Evolutionary conservation across 1,284 basidiomycete species (phyloP), one percentile per base, ranked within the genome.

Genomic region (Microbotryomycetes sp.): DNA sequence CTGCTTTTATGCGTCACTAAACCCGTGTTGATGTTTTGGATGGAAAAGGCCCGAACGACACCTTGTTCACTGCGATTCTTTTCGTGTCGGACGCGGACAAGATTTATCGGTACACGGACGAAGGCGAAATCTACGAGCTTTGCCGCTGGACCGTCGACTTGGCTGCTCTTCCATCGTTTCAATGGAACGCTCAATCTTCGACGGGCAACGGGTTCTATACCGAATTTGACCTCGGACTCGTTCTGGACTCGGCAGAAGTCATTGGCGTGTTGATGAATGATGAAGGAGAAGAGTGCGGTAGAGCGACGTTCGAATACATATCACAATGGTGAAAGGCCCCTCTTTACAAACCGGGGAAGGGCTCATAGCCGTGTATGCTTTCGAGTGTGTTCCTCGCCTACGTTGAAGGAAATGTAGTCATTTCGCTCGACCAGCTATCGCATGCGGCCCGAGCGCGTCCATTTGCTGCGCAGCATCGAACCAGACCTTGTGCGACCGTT

Each of bases 101-200:
- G 70, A 79, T 85, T 57, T 86, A 88, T 84, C 79, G 88, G 61
- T 89, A 89, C 70, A 86, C 84, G 6, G 88, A 89, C 72, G 88
- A 89, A 78, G 53, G 23, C 29, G 35, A 41, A 18, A 41, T 41
- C 35, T 41, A 73, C 54, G 87, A 88, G 71, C 77, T 90, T 56
- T 90, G 88, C 77, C 85, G 87, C 75, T 90, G 88, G 88, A 87
- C 85, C 6, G 87, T 89, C 48, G 85, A 90, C 74, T 78, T 90
- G 54, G 81, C 82, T 49, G 81, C 84, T 27, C 75, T 90, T 60
- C 87, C 87, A 29, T 83, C 82, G 48, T 90, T 88, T 78, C 83
- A 82, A 72, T 82, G 83, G 64, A 84, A 85, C 66, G 83, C 84
- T 49, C 7, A 7, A 15, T 28, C 0, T 18, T 13, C 6, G 6